Evolutionary conservation across 2,329 filamentous ascomycete species (phyloP).

Genomic region (Xylaria sp.): DNA sequence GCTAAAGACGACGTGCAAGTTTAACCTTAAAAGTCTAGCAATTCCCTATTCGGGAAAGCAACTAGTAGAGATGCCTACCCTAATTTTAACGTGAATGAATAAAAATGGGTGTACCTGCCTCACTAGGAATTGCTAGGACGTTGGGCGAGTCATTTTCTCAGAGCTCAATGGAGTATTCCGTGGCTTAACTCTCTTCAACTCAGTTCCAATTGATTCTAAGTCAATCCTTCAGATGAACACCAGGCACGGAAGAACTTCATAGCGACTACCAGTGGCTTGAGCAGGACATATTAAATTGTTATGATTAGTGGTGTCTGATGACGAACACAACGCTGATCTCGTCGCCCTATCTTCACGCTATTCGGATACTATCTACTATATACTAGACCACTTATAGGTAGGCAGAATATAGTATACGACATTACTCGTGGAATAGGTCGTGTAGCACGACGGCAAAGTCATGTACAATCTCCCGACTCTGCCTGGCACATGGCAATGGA

Average conservation of each 20-base stretch:
- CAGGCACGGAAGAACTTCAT: not conserved
- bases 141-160: slow-evolving; percentile 21
- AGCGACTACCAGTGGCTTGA: not conserved
- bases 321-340: not conserved
- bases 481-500: slow-evolving; percentile 24
- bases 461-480: slow-evolving; percentile 24
- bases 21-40: not conserved
- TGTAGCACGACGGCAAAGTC: slow-evolving; percentile 15
- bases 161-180: slow-evolving; percentile 4
- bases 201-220: not conserved
- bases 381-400: not conserved
- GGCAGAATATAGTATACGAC: not conserved
- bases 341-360: not conserved
- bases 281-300: not conserved
- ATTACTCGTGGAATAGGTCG: slow-evolving; percentile 3
- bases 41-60: slow-evolving; percentile 15
- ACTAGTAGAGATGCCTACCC: not conserved
- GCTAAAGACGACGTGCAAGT: not conserved
- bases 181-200: not conserved
- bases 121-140: slow-evolving; percentile 20
- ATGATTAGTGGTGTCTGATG: not conserved
- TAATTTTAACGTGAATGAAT: slow-evolving; percentile 1
- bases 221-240: not conserved
- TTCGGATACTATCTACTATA: not conserved
- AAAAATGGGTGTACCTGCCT: slow-evolving; percentile 26